These are phyloP conservation scores for Penicillium brevicompactum DNA, from an alignment of 2,329 filamentous ascomycete species.

Conservation along the genomic window DNA sequence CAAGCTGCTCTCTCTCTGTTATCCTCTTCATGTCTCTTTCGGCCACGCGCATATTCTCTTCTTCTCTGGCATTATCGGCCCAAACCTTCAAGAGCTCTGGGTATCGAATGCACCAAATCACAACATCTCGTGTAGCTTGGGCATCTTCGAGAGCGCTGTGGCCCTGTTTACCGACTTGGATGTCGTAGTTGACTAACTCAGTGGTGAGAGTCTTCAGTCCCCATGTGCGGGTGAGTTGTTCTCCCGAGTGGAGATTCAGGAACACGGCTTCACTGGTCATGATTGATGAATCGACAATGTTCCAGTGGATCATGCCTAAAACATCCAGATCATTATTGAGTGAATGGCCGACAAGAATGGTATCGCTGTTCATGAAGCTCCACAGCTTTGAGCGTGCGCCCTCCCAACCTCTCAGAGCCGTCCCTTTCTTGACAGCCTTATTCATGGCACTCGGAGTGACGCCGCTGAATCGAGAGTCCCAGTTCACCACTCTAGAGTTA, in stretches of 20 bases:
- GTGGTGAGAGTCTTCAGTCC: conserved; percentile 39
- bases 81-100: conserved; percentile 38
- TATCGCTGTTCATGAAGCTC: conserved; percentile 45
- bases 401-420: conserved; percentile 45
- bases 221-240: conserved; percentile 27
- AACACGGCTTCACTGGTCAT: conserved; percentile 40
- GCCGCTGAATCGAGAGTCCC: conserved; percentile 45
- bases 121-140: conserved; percentile 52
- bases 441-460: conserved; percentile 36
- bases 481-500: conserved; percentile 34
- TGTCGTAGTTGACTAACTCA: conserved; percentile 38
- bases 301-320: conserved; percentile 46
- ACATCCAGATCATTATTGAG: conserved; percentile 49
- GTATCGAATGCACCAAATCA: conserved; percentile 50
- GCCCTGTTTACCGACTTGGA: conserved; percentile 39
- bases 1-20: conserved; percentile 1
- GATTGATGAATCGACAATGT: conserved; percentile 50
- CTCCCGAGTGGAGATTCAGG: not conserved
- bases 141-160: conserved; percentile 56
- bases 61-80: conserved; percentile 22
- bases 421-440: conserved; percentile 30
- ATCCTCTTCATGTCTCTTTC: conserved; percentile 2
- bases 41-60: not conserved
- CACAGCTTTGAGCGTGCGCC: conserved; percentile 48
- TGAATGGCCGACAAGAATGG: conserved; percentile 53